Evolutionary conservation across 2,329 filamentous ascomycete genomes (phyloP).

Genomic region (Fusarium chaquense): DNA sequence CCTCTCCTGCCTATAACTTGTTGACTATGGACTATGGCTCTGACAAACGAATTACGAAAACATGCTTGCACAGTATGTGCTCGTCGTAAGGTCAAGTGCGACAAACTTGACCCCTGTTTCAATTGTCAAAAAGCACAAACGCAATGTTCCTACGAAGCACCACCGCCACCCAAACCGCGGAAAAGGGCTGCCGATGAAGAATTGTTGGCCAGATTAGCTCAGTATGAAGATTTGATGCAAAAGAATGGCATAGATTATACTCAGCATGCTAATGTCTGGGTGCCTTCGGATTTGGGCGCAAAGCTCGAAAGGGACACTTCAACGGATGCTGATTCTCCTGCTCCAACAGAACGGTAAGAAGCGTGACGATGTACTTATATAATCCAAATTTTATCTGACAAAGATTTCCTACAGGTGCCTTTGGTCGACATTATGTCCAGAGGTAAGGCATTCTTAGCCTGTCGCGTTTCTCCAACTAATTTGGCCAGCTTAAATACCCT

Average conservation of each 20-base stretch:
- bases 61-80: slow-evolving; percentile 40
- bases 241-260: slow-evolving; percentile 45
- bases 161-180: slow-evolving; percentile 38
- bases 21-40: neutral
- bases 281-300: slow-evolving; percentile 29
- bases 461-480: neutral
- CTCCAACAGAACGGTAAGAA: slow-evolving; percentile 15
- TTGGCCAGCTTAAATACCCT: slow-evolving; percentile 42
- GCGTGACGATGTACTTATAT: too few species aligned
- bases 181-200: slow-evolving; percentile 49
- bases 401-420: slow-evolving; percentile 19
- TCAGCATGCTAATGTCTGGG: slow-evolving; percentile 43
- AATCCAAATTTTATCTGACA: neutral
- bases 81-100: slow-evolving; percentile 51
- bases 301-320: slow-evolving; percentile 1
- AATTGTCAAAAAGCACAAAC: slow-evolving; percentile 57
- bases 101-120: slow-evolving; percentile 56
- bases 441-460: neutral
- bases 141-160: slow-evolving; percentile 44
- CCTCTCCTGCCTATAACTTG: too few species aligned
- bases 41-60: slow-evolving; percentile 2
- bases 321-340: neutral
- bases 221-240: slow-evolving; percentile 49
- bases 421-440: slow-evolving; percentile 38
- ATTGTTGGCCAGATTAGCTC: slow-evolving; percentile 38